These are phyloP conservation scores for Oxalis stricta DNA, from an alignment of 441 rosid species.

Conservation along the genomic window DNA sequence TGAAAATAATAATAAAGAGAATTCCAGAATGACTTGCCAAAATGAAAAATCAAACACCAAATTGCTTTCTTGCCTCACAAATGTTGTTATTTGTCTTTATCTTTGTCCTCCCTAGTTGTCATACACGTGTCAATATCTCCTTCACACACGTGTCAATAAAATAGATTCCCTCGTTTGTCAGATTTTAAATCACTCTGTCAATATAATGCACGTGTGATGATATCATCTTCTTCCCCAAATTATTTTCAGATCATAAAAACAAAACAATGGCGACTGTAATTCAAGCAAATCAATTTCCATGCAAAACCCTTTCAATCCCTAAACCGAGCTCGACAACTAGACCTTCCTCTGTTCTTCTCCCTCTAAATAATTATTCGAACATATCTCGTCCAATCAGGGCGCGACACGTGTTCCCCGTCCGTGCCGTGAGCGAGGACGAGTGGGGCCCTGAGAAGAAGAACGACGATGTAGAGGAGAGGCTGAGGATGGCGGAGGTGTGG, in stretches of 20 bases:
- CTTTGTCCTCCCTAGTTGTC: too few relatives aligned
- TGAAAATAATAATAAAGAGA: too few relatives aligned
- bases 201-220: too few relatives aligned
- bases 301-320: conserved; percentile 21
- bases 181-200: too few relatives aligned
- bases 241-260: neutral
- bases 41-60: too few relatives aligned
- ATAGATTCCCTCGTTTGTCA: too few relatives aligned
- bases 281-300: conserved; percentile 30
- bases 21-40: too few relatives aligned
- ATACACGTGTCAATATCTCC: too few relatives aligned
- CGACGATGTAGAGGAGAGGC: conserved; percentile 15
- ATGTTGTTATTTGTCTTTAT: too few relatives aligned
- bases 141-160: too few relatives aligned
- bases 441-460: conserved; percentile 25
- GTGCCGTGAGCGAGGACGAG: conserved; percentile 27
- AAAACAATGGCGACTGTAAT: conserved; percentile 40
- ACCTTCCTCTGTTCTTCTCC: conserved; percentile 12
- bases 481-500: conserved; percentile 15
- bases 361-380: neutral
- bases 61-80: too few relatives aligned
- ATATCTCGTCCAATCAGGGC: neutral
- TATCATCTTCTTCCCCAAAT: neutral
- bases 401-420: conserved; percentile 20
- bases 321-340: conserved; percentile 7